phyloP scores from a whole-genome alignment of 2,329 filamentous ascomycete species.

The Chaetomium sp. region DNA sequence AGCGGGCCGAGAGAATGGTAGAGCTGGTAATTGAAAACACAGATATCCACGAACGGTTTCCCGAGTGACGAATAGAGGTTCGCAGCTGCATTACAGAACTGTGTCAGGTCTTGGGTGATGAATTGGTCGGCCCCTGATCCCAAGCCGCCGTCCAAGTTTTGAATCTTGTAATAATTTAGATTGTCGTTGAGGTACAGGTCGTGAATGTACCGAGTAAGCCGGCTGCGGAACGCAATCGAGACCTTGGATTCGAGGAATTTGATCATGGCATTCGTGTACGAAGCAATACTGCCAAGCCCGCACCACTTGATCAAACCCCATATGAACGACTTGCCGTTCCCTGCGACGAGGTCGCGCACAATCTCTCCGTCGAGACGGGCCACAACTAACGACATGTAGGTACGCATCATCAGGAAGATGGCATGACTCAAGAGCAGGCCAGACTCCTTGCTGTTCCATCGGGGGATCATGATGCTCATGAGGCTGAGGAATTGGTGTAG shows the following conservation, averaged over 20 bases:
- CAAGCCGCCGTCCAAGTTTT: conserved; percentile 87
- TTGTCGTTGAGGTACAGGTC: conserved; percentile 93
- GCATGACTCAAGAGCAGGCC: conserved; percentile 84
- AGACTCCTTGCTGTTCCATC: conserved; percentile 93
- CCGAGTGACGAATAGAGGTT: conserved; percentile 92
- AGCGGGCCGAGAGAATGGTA: conserved; percentile 86
- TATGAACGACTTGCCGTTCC: conserved; percentile 80
- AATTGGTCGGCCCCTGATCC: conserved; percentile 92
- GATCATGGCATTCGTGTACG: conserved; percentile 98
- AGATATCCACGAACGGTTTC: conserved; percentile 95
- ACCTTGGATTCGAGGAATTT: conserved; percentile 98
- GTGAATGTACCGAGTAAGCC: conserved; percentile 92
- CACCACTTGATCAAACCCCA: conserved; percentile 94
- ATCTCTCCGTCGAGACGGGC: conserved; percentile 93
- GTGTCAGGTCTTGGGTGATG: conserved; percentile 92
- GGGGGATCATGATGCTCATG: conserved; percentile 94
- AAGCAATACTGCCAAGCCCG: conserved; percentile 84
- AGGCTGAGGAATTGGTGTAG: conserved; percentile 93
- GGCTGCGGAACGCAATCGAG: conserved; percentile 93
- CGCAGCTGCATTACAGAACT: conserved; percentile 90
- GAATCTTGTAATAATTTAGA: conserved; percentile 91
- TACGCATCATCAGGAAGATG: conserved; percentile 81
- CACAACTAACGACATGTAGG: conserved; percentile 88
- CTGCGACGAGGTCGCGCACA: conserved; percentile 90
- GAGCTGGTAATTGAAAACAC: conserved; percentile 97